Evolutionary conservation across 352 stramenopile species (phyloP), one percentile per base, ranked within the genome.

Genomic region (Globisporangium emineosum): DNA sequence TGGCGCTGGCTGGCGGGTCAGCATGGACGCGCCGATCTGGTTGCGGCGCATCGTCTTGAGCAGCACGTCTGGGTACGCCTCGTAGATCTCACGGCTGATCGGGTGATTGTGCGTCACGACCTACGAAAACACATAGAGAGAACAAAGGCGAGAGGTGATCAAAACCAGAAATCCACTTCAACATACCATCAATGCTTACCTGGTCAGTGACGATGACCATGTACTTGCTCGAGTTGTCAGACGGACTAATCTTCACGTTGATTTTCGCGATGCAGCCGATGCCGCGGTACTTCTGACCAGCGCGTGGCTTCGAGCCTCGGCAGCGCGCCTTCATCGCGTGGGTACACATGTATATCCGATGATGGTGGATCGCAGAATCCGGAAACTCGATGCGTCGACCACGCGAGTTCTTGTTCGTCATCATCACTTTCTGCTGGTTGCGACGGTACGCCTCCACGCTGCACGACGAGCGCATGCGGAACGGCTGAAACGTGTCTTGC

Each of bases 281-380:
- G 33, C 85, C 85, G 42, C 85, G 82, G 63, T 93, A 93, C 62
- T 92, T 91, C 32, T 93, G 85, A 0, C 85, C 85, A 0, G 85
- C 81, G 7, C 85, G 85, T 21, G 81, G 91, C 35, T 83, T 90
- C 8, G 85, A 83, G 32, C 85, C 85, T 29, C 85, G 85, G 64
- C 82, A 93, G 17, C 85, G 77, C 33, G 85, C 85, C 65, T 93
- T 93, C 85, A 93, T 93, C 45, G 85, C 85, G 71, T 93, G 85
- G 50, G 85, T 93, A 72, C 85, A 93, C 85, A 93, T 93, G 69
- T 93, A 93, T 86, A 93, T 93, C 77, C 85, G 85, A 64, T 93
- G 85, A 69, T 93, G 85, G 63, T 93, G 85, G 68, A 91, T 90
- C 51, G 85, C 85, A 45, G 80, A 71, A 61, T 93, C 85, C 5